Evolutionary conservation across 1,139 yeast species (phyloP), one percentile per base, ranked within the genome.

Genomic region (Candida sp.): DNA sequence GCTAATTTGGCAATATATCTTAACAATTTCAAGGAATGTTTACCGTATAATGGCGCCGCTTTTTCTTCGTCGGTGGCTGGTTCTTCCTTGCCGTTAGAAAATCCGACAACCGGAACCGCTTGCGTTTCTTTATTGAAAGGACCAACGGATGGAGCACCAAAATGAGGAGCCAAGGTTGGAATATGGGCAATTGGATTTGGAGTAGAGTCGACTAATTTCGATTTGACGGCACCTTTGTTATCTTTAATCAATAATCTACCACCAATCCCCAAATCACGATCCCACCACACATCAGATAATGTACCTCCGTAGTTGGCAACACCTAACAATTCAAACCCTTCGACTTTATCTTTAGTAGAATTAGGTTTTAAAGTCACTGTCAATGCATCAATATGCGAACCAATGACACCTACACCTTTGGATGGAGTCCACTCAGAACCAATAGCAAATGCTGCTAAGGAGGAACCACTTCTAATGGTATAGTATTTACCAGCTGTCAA

Each of bases 191-290:
- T 63, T 9, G 77, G 74, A 44, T 62, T 59, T 1, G 68, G 66
- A 3, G 70, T 52, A 1, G 76, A 70, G 39, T 64, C 64, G 8
- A 73, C 63, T 39, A 70, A 53, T 40, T 58, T 56, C 6, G 64
- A 57, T 5, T 37, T 41, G 7, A 66, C 49, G 36, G 55, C 56
- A 1, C 64, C 71, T 41, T 43, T 53, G 47, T 12, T 47, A 38
- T 45, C 57, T 44, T 56, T 60, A 5, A 69, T 61, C 43, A 69
- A 55, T 30, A 73, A 58, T 39, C 71, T 57, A 9, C 79, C 79
- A n/a, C 77, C 78, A 42, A 73, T 52, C 5, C 75, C 78, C 46
- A 73, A 67, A 51, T 73, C 79, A 49, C 79, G 57, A 50, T 72
- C 76, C 56, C 70, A 61, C 75, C 77, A 70, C 3, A 64, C 51